Percentiles rank a stretch among this genome's conserved stretches.
Evolutionary conservation across 2,329 filamentous ascomycete genomes (phyloP).

Genomic region (Calonectria leucothoes): DNA sequence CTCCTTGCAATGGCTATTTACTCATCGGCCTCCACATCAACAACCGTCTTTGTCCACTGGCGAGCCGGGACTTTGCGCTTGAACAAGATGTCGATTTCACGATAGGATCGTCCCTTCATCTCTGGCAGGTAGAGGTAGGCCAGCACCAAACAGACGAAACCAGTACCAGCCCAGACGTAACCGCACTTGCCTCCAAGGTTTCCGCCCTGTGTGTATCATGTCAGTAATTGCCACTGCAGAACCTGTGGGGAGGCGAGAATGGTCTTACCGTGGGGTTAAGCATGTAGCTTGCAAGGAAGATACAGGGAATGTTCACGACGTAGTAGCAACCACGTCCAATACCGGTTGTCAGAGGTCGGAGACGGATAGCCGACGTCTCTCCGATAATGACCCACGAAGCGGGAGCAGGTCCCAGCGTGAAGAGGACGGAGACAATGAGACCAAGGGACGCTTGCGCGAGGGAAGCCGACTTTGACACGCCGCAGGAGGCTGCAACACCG

Average conservation of each 20-base stretch:
- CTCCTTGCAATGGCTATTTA: constrained; percentile 51
- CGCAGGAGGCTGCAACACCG: constrained; percentile 68
- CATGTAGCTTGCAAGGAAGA: constrained; percentile 71
- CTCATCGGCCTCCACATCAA: constrained; percentile 72
- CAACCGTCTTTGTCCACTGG: constrained; percentile 64
- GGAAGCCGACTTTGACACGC: constrained; percentile 50
- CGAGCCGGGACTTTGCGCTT: constrained; percentile 64
- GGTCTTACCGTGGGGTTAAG: constrained; percentile 64
- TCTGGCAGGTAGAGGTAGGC: constrained; percentile 64
- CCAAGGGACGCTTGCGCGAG: constrained; percentile 72
- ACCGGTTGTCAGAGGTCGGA: constrained; percentile 73
- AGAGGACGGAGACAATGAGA: constrained; percentile 74
- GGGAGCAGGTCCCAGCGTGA: constrained; percentile 71
- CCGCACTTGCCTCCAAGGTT: constrained; percentile 67
- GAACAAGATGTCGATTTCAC: constrained; percentile 72
- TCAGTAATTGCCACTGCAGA: constrained; percentile 37
- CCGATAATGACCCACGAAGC: constrained; percentile 76
- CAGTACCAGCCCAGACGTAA: constrained; percentile 70
- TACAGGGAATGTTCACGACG: constrained; percentile 73
- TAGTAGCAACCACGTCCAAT: constrained; percentile 74
- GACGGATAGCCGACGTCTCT: constrained; percentile 74
- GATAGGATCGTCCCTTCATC: constrained; percentile 68
- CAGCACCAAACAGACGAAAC: constrained; percentile 62
- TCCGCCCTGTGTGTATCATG: constrained; percentile 43
- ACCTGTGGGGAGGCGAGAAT: neutral